These are phyloP conservation scores for Apiotrichum mycotoxinovorans DNA, from an alignment of 1,284 basidiomycete species.

Conservation along the genomic window DNA sequence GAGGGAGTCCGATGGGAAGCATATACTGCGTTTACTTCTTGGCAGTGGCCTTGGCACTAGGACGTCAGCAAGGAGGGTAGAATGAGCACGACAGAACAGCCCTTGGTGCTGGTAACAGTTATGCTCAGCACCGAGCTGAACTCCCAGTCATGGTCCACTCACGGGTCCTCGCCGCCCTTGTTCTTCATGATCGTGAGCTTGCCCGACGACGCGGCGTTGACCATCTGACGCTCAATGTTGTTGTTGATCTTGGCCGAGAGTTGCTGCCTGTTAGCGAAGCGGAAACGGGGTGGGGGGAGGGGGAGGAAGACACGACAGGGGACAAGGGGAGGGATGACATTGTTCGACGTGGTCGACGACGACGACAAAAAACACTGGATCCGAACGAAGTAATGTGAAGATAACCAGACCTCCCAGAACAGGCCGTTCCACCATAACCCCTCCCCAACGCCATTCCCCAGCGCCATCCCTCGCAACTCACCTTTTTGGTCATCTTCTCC, in stretches of 20 bases:
- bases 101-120: too few species aligned
- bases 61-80: background rate
- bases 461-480: conserved; percentile 9
- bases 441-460: background rate
- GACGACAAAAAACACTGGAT: too few species aligned
- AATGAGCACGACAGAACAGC: too few species aligned
- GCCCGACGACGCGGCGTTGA: conserved; percentile 69
- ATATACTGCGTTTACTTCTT: background rate
- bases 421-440: too few species aligned
- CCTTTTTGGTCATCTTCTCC: conserved; percentile 37
- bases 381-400: too few species aligned
- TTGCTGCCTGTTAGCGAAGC: conserved; percentile 53
- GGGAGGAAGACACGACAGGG: background rate
- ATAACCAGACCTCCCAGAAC: too few species aligned
- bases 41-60: background rate
- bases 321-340: too few species aligned
- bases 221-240: conserved; percentile 84
- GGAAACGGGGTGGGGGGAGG: background rate
- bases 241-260: conserved; percentile 82
- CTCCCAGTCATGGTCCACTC: background rate
- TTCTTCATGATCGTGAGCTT: conserved; percentile 79
- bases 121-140: too few species aligned
- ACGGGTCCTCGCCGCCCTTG: conserved; percentile 30
- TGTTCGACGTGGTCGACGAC: too few species aligned
- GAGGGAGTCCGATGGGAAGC: background rate